These are phyloP conservation scores for Singerocomus inundabilis DNA, from an alignment of 1,284 basidiomycete species.

Conservation along the genomic window DNA sequence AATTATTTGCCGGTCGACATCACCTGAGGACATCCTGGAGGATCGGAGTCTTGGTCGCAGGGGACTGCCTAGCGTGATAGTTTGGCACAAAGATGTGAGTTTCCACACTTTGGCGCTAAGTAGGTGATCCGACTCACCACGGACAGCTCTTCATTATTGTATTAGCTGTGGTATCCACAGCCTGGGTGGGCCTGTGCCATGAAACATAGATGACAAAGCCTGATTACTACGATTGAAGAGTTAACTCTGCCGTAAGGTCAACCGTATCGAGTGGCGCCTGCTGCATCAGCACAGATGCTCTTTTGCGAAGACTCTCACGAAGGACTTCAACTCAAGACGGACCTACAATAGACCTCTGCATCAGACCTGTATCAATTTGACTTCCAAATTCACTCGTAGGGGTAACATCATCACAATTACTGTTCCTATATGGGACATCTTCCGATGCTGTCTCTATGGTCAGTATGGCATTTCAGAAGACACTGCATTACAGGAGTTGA, in stretches of 20 bases:
- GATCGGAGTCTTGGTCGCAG: not conserved
- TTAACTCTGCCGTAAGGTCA: not conserved
- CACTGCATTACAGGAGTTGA: conserved; percentile 6
- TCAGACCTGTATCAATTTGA: not conserved
- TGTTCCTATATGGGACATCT: no score
- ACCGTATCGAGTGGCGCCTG: not conserved
- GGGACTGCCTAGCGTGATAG: not conserved
- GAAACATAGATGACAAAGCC: no score
- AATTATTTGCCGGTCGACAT: not conserved
- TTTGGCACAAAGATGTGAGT: not conserved
- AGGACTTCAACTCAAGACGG: no score
- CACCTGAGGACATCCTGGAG: conserved; percentile 7
- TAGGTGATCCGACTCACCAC: not conserved
- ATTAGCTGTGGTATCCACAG: not conserved
- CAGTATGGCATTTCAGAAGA: not conserved
- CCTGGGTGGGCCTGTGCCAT: not conserved
- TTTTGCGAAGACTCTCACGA: not conserved
- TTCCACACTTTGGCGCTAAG: not conserved
- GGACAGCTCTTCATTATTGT: not conserved
- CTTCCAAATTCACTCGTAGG: not conserved
- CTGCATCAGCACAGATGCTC: not conserved
- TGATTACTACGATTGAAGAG: not conserved
- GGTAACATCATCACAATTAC: no score
- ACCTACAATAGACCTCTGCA: no score
- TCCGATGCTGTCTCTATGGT: not conserved